Conservation (phyloP, 306 rosid species). For the Echinosophora koreensis region DNA sequence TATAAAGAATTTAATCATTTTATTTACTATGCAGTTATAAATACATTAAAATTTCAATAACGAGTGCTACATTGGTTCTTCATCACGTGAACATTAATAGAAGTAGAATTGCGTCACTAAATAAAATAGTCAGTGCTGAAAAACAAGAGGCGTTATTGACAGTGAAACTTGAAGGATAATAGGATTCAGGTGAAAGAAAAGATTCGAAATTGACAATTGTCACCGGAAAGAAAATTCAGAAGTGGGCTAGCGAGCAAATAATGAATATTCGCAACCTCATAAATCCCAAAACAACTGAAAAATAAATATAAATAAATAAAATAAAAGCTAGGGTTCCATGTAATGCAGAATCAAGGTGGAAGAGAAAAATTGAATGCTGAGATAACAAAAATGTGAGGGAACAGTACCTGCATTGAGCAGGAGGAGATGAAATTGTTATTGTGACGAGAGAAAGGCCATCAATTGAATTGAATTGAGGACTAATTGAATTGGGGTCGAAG, state of each 20-base stretch:
- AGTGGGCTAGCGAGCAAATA: not conserved
- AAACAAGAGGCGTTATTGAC: conserved; percentile 9
- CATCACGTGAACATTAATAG: not conserved
- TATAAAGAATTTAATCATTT: not conserved
- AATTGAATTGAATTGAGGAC: not conserved
- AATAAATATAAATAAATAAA: not conserved
- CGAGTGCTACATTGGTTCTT: conserved; percentile 13
- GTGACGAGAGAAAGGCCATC: conserved; percentile 37
- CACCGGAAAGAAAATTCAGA: not conserved
- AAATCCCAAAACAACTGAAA: conserved; percentile 43
- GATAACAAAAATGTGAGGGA: conserved; percentile 32
- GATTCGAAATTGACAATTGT: conserved; percentile 26
- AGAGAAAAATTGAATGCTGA: conserved; percentile 34
- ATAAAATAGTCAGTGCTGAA: conserved; percentile 38
- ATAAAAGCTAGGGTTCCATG: conserved; percentile 65
- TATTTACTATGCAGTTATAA: not conserved
- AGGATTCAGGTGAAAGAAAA: conserved; percentile 21
- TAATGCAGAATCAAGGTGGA: not conserved
- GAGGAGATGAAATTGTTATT: conserved; percentile 47
- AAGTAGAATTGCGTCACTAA: conserved; percentile 28
- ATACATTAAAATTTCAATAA: conserved; percentile 1
- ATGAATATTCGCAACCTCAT: not conserved
- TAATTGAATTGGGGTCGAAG: conserved; percentile 30
- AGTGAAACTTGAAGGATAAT: conserved; percentile 38
- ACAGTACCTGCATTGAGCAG: conserved; percentile 72